A percentile compares a stretch with the other conserved stretches of the same genome.
These are phyloP conservation scores for Russula emetica DNA, from an alignment of 768 basidiomycete species.

Conservation along the genomic window DNA sequence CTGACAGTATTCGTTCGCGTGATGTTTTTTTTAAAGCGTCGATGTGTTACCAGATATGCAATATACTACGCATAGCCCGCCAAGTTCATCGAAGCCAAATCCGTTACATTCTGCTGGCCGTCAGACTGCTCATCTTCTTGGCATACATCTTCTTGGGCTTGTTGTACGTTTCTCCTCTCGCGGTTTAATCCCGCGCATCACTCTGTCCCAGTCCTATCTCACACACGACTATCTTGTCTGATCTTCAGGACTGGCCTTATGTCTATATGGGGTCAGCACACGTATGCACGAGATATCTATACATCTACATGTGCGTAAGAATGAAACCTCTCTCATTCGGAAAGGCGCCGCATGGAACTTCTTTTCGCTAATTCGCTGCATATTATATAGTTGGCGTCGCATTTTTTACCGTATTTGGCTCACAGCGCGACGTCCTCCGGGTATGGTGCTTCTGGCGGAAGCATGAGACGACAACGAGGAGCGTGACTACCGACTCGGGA, in stretches of 20 bases:
- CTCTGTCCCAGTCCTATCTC: background rate
- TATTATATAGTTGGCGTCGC: constrained; percentile 7
- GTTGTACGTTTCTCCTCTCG: constrained; percentile 1
- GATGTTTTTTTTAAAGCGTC: background rate
- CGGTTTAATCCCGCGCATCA: too few relatives aligned
- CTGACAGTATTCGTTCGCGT: background rate
- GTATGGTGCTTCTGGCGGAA: constrained; percentile 18
- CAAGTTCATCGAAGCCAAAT: constrained; percentile 5
- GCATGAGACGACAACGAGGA: background rate
- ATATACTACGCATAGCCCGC: background rate
- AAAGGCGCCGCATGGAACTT: background rate
- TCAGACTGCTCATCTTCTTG: constrained; percentile 10
- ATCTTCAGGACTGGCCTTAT: constrained; percentile 10
- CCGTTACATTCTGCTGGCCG: constrained; percentile 6
- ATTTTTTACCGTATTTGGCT: constrained; percentile 20
- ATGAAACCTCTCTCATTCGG: background rate
- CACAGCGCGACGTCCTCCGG: constrained; percentile 13
- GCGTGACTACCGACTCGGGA: background rate
- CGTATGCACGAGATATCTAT: constrained; percentile 20
- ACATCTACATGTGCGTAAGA: constrained; percentile 18
- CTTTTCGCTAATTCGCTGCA: background rate
- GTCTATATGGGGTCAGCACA: constrained; percentile 3
- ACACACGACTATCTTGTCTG: background rate
- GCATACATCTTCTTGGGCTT: constrained; percentile 7
- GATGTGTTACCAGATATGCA: constrained; percentile 10